Conservation (phyloP, 2,329 filamentous ascomycete species). For the Esteya vermicola region DNA sequence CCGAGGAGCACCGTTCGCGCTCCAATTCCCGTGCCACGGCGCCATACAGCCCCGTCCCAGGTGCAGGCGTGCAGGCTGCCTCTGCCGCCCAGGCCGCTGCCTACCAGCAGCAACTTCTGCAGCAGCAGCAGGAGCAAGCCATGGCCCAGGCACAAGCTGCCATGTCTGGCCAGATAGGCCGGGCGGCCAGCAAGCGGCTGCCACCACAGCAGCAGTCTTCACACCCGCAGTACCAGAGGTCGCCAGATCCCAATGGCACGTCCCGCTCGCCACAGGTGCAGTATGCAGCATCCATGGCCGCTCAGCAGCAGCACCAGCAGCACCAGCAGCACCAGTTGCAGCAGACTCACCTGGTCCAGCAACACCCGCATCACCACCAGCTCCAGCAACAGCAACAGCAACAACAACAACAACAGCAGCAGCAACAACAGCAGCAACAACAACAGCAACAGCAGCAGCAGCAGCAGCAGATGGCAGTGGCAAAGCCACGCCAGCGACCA, state of each 20-base stretch:
- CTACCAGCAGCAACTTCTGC: slow-evolving; percentile 50
- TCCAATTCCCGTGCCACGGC: slow-evolving; percentile 53
- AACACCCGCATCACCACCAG: slow-evolving; percentile 10
- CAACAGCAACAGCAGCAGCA: slow-evolving; percentile 3
- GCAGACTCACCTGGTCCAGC: slow-evolving; percentile 9
- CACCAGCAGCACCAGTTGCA: slow-evolving; percentile 2
- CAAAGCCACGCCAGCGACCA: slow-evolving; percentile 61
- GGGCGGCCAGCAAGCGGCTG: slow-evolving; percentile 60
- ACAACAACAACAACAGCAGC: slow-evolving; percentile 9
- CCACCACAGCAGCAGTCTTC: slow-evolving; percentile 30
- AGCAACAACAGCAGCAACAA: slow-evolving; percentile 12
- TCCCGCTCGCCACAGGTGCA: slow-evolving; percentile 15
- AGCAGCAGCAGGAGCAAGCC: slow-evolving; percentile 80
- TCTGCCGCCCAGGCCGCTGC: slow-evolving; percentile 23
- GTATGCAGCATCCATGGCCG: background rate
- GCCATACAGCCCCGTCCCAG: slow-evolving; percentile 27
- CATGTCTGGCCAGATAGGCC: slow-evolving; percentile 55
- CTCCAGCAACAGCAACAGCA: slow-evolving; percentile 3
- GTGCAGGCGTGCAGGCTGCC: slow-evolving; percentile 11
- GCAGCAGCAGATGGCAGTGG: slow-evolving; percentile 19
- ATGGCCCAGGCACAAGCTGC: slow-evolving; percentile 68
- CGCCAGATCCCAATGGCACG: slow-evolving; percentile 23
- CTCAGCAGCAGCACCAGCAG: slow-evolving; percentile 7
- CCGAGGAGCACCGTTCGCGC: slow-evolving; percentile 52
- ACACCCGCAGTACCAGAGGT: slow-evolving; percentile 34